Evolutionary conservation across 73 alveolate genomes (phyloP).

Genomic region (Blepharisma japonicum): DNA sequence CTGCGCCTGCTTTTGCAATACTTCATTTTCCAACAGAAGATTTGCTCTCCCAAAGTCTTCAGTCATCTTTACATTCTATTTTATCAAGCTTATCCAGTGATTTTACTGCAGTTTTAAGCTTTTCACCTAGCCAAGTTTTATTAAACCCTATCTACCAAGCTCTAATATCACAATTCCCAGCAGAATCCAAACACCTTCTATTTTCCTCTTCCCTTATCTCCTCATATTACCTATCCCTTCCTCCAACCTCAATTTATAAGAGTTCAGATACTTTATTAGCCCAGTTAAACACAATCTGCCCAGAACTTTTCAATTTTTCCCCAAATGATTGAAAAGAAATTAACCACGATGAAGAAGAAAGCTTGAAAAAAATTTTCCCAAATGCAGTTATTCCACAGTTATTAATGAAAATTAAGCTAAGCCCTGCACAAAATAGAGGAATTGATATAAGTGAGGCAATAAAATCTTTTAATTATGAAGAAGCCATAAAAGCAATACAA

Average conservation of each 20-base stretch:
- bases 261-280: neutral
- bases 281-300: neutral
- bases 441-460: slow-evolving; percentile 18
- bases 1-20: neutral
- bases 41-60: neutral
- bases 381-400: neutral
- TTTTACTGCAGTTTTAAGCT: neutral
- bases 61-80: neutral
- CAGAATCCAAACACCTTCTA: neutral
- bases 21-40: slow-evolving; percentile 8
- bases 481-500: neutral
- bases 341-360: neutral
- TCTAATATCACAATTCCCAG: neutral
- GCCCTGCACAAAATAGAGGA: slow-evolving; percentile 23
- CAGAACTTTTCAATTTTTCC: neutral
- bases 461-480: neutral
- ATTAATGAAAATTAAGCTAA: neutral
- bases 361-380: neutral
- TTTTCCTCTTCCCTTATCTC: neutral
- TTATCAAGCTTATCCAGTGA: neutral
- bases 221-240: neutral
- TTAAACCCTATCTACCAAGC: neutral
- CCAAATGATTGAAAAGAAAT: neutral
- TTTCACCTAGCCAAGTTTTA: neutral
- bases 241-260: neutral